Evolutionary conservation across 2,329 filamentous ascomycete species (phyloP).

Genomic region (Aspergillus candidus): DNA sequence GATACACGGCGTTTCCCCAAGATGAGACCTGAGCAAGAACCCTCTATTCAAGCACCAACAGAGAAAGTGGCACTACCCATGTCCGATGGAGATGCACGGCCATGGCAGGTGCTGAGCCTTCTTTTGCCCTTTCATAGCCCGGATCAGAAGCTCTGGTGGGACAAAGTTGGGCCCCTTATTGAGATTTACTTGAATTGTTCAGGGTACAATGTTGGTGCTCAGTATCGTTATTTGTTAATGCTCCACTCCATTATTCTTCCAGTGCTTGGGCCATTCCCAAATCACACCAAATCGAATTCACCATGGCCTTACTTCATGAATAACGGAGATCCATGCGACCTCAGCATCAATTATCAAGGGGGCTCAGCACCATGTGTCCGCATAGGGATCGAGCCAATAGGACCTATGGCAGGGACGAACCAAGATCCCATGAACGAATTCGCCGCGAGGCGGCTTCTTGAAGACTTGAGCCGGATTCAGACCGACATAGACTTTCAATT

Average conservation of each 20-base stretch:
- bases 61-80: too few species aligned
- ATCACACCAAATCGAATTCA: neutral
- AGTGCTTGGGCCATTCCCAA: neutral
- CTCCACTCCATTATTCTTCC: constrained; percentile 1
- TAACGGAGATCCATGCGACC: neutral
- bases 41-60: too few species aligned
- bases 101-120: neutral
- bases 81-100: neutral
- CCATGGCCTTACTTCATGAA: neutral
- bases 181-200: neutral
- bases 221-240: neutral
- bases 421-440: neutral
- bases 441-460: neutral
- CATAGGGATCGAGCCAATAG: neutral
- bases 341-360: constrained; percentile 1
- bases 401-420: neutral
- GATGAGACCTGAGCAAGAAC: too few species aligned
- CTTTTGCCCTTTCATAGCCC: neutral
- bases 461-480: neutral
- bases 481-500: neutral
- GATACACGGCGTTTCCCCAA: too few species aligned
- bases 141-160: constrained; percentile 5
- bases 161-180: neutral
- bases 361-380: neutral
- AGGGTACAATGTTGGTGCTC: neutral